Percentiles rank a stretch among this genome's conserved stretches.
Conservation (phyloP, 1,284 basidiomycete genomes). For the Malassezia dermatis region DNA sequence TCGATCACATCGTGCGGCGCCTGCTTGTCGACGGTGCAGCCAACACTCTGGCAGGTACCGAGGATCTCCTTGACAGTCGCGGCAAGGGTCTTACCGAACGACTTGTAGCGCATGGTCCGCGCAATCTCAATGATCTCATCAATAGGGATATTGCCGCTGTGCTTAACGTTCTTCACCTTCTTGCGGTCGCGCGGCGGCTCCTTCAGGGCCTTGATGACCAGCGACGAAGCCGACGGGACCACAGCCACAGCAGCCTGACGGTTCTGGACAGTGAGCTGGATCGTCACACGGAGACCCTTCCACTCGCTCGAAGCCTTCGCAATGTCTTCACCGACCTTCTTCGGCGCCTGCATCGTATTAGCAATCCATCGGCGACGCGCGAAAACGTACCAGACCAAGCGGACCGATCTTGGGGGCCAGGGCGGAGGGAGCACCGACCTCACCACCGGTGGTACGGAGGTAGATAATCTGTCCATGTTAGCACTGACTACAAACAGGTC, state of each 20-base stretch:
- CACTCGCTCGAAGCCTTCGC: constrained; percentile 96
- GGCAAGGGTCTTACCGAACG: constrained; percentile 79
- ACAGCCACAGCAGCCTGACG: constrained; percentile 95
- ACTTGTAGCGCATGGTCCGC: constrained; percentile 92
- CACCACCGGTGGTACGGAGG: constrained; percentile 97
- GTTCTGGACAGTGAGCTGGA: constrained; percentile 99
- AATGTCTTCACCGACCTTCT: constrained; percentile 99
- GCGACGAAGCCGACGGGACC: constrained; percentile 92
- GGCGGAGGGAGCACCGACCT: constrained; percentile 97
- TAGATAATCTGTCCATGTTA: constrained; percentile 65
- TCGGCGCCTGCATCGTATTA: constrained; percentile 66
- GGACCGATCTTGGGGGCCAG: constrained; percentile 99
- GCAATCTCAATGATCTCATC: constrained; percentile 90
- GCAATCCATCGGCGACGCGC: neutral
- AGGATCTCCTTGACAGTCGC: constrained; percentile 68
- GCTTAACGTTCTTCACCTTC: constrained; percentile 99
- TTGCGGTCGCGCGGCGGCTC: constrained; percentile 98
- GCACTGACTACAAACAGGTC: neutral
- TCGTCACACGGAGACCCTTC: constrained; percentile 99
- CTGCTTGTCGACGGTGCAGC: constrained; percentile 90
- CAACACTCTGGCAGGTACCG: constrained; percentile 64
- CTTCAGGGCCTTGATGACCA: constrained; percentile 97
- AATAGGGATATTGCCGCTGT: constrained; percentile 84
- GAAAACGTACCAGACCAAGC: constrained; percentile 78
- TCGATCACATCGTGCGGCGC: constrained; percentile 93